These are phyloP conservation scores for Ogataea populi-albae DNA, from an alignment of 805 yeast species.

Conservation along the genomic window DNA sequence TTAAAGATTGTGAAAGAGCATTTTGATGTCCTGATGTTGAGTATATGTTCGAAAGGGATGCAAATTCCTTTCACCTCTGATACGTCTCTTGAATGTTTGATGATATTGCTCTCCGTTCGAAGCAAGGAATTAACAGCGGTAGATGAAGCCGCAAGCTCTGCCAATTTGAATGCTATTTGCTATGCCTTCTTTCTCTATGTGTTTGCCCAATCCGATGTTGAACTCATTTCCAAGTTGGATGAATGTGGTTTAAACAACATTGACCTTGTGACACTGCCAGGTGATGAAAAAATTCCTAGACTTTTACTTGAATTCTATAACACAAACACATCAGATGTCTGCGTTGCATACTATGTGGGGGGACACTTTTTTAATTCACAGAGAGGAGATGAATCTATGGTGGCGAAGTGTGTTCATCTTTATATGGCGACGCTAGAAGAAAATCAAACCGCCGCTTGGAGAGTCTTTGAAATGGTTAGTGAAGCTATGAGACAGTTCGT, in stretches of 20 bases:
- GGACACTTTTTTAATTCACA: constrained; percentile 21
- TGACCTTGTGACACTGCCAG: constrained; percentile 32
- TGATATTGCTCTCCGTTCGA: constrained; percentile 41
- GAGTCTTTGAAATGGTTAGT: constrained; percentile 17
- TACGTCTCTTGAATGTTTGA: constrained; percentile 45
- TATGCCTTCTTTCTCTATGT: constrained; percentile 32
- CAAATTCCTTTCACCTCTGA: constrained; percentile 54
- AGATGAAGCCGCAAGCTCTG: constrained; percentile 7
- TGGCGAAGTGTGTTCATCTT: constrained; percentile 23
- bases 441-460: constrained; percentile 19
- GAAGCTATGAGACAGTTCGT: constrained; percentile 23
- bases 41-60: constrained; percentile 53
- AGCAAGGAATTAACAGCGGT: constrained; percentile 31
- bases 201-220: constrained; percentile 35
- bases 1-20: constrained; percentile 41
- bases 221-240: constrained; percentile 32
- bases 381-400: constrained; percentile 23
- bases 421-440: constrained; percentile 13
- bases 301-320: constrained; percentile 15
- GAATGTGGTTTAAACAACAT: constrained; percentile 34
- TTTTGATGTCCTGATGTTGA: constrained; percentile 50
- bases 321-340: constrained; percentile 9
- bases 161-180: constrained; percentile 29
- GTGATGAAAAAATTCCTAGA: constrained; percentile 38
- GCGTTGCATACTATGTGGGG: constrained; percentile 15